These are phyloP conservation scores for Celoporthe dispersa DNA, from an alignment of 2,329 filamentous ascomycete genomes.

Conservation along the genomic window DNA sequence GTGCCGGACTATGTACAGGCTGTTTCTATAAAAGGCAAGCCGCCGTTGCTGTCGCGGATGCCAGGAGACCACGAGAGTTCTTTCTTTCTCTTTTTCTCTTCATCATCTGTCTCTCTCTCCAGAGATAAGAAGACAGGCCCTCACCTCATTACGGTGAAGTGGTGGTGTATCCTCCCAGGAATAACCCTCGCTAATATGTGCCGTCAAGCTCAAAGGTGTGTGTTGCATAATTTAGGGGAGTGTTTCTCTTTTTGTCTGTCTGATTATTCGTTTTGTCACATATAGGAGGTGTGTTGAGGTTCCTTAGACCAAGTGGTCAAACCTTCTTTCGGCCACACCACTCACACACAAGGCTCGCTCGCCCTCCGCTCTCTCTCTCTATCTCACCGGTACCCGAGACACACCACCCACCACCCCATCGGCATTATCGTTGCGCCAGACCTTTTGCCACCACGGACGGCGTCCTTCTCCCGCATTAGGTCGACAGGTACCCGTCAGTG, in stretches of 20 bases:
- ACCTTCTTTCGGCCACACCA: neutral
- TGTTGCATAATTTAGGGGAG: neutral
- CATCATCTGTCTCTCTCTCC: neutral
- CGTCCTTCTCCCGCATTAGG: slow-evolving; percentile 9
- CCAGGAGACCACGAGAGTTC: neutral
- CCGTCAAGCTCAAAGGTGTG: neutral
- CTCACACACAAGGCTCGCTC: neutral
- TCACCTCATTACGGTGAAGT: neutral
- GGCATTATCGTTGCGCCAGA: neutral
- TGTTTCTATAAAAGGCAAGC: slow-evolving; percentile 7
- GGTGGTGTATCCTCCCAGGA: neutral
- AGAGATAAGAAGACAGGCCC: neutral
- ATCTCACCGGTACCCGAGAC: neutral
- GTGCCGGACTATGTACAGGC: neutral
- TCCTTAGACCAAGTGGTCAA: neutral
- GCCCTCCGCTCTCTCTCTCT: too few species aligned
- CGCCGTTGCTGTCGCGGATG: neutral
- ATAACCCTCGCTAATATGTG: neutral
- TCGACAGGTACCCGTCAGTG: slow-evolving; percentile 25
- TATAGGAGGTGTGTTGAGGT: neutral
- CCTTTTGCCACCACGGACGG: neutral
- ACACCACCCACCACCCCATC: neutral
- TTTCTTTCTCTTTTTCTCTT: neutral
- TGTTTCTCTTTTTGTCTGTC: neutral
- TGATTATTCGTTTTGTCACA: too few species aligned